Evolutionary conservation across 768 basidiomycete genomes (phyloP).

Genomic region (Pisolithus marmoratus): DNA sequence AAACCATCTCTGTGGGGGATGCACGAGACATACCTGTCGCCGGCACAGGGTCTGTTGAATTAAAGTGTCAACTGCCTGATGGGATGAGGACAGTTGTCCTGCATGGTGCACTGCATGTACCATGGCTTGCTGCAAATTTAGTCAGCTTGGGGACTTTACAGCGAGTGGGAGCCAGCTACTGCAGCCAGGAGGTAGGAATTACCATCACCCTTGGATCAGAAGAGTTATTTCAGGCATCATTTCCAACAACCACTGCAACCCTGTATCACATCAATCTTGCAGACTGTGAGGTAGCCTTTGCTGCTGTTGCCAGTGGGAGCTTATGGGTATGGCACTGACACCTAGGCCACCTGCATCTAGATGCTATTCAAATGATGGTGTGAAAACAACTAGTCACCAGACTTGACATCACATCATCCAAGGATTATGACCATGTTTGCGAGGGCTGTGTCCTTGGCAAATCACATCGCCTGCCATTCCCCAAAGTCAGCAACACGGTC

Average conservation of each 20-base stretch:
- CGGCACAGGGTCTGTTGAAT: constrained; percentile 12
- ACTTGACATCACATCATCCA: too few species aligned
- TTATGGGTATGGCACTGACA: constrained; percentile 19
- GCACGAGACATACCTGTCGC: constrained; percentile 1
- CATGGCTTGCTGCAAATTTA: constrained; percentile 10
- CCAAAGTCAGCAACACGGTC: constrained; percentile 22
- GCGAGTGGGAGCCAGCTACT: too few species aligned
- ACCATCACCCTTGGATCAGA: constrained; percentile 2
- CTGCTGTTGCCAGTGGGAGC: constrained; percentile 9
- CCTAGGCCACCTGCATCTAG: too few species aligned
- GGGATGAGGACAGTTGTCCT: constrained; percentile 5
- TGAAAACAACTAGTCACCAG: too few species aligned
- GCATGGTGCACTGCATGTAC: constrained; percentile 9
- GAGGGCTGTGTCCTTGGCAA: constrained; percentile 34
- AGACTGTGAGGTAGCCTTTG: constrained; percentile 6
- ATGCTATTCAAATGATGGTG: too few species aligned
- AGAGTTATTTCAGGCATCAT: constrained; percentile 1
- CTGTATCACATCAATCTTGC: too few species aligned
- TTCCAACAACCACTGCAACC: background rate
- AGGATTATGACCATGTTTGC: too few species aligned
- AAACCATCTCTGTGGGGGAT: constrained; percentile 14
- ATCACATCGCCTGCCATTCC: constrained; percentile 24
- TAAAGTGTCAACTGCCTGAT: constrained; percentile 8
- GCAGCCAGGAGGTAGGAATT: too few species aligned
- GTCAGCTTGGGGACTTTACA: constrained; percentile 13